phyloP scores from a whole-genome alignment of 768 basidiomycete genomes.

The Auriculariales sp. region DNA sequence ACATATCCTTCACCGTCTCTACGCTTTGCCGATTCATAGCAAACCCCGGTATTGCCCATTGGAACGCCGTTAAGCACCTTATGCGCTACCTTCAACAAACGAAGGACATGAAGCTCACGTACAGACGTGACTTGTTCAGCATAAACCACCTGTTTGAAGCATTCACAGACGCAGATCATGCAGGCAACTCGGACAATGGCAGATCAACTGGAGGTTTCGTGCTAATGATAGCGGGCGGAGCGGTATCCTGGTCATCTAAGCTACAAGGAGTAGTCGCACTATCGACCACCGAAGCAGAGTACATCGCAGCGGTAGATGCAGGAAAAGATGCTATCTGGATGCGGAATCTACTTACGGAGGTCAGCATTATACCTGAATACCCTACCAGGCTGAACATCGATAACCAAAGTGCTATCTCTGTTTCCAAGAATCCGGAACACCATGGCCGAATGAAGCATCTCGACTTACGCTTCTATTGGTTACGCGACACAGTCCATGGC shows the following conservation, averaged over 20 bases:
- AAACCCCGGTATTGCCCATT: slow-evolving; percentile 19
- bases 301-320: too few species aligned
- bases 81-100: slow-evolving; percentile 24
- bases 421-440: too few species aligned
- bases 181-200: slow-evolving; percentile 11
- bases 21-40: slow-evolving; percentile 17
- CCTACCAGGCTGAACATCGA: too few species aligned
- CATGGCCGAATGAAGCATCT: too few species aligned
- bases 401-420: too few species aligned
- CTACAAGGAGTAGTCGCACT: slow-evolving; percentile 12
- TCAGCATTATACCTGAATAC: too few species aligned
- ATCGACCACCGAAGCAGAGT: slow-evolving; percentile 18
- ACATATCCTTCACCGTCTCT: slow-evolving; percentile 19
- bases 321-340: too few species aligned
- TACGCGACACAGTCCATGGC: too few species aligned
- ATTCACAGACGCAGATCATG: slow-evolving; percentile 17
- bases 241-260: slow-evolving; percentile 12
- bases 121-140: slow-evolving; percentile 6
- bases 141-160: slow-evolving; percentile 2
- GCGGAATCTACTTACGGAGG: too few species aligned
- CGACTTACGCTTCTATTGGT: too few species aligned
- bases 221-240: slow-evolving; percentile 9
- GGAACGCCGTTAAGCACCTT: slow-evolving; percentile 22
- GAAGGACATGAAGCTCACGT: slow-evolving; percentile 12
- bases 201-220: slow-evolving; percentile 14